Base-by-base conservation (phyloP, 768 basidiomycete species). In the Mycena crocata region DNA sequence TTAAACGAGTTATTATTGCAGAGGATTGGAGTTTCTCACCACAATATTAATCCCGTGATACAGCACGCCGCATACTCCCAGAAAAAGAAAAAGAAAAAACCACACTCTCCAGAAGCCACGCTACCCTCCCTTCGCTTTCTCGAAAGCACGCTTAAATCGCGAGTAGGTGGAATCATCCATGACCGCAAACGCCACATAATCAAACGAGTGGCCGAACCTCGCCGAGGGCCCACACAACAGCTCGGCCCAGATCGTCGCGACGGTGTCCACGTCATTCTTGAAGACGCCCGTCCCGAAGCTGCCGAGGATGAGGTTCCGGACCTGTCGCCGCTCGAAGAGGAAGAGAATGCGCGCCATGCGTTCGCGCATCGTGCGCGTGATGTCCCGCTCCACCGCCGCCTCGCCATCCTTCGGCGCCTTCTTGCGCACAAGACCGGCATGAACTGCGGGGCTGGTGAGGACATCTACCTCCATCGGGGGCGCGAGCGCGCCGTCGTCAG, bases 401-500 rank as follows among this genome's bases (percentile, higher is more conserved):
- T 21, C 34, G 15, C 9, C n/a, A n/a, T n/a, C n/a, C n/a, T n/a
- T n/a, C n/a, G n/a, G 1, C 8, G 42, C 40, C 0, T 14, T 40
- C 40, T 23, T 15, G 54, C 39, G 61, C n/a, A 63, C 55, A 15
- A 30, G 19, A 3, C 28, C 45, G 2, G 82, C 79, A 13, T 85
- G 83, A 24, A 87, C 87, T 54, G 89, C 88, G 19, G 88, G 87
- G 56, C 84, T 80, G 3, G 86, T 87, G 44, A 89, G 73, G 19
- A 88, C 75, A 62, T 86, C 84, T 24, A 83, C 78, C 23, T 64
- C 80, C 77, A 49, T 81, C 73, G 34, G 87, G 86, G 78, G 71
- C 15, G 79, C 62, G 81, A 81, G 83, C 21, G 68, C 75, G 37
- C 86, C 87, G 6, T 69, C 57, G 69, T 89, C 87, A 63, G 82